phyloP scores from a whole-genome alignment of 495 filamentous ascomycete species.

The Trichoderma gamsii region DNA sequence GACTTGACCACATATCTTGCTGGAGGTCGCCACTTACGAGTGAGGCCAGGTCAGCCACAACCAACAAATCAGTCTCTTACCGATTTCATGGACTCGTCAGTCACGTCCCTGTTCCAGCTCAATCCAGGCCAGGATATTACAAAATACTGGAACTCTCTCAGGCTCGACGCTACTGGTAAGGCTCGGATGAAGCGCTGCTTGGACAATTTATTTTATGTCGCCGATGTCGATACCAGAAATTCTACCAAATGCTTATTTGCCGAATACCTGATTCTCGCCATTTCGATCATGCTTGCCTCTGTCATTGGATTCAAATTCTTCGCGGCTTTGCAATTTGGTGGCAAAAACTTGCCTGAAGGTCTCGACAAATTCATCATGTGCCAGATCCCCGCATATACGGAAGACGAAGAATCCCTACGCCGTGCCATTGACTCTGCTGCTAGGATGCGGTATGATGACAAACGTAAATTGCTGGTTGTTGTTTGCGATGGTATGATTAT shows the following conservation, averaged over 20 bases:
- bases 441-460: constrained; percentile 95
- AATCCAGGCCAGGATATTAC: constrained; percentile 74
- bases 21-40: constrained; percentile 63
- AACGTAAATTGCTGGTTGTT: constrained; percentile 89
- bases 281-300: constrained; percentile 70
- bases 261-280: constrained; percentile 84
- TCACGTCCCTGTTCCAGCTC: constrained; percentile 71
- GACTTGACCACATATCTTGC: constrained; percentile 81
- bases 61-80: constrained; percentile 48
- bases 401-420: constrained; percentile 94
- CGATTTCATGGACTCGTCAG: constrained; percentile 75
- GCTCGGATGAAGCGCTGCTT: constrained; percentile 75
- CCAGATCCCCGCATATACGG: constrained; percentile 95
- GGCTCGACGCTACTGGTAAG: constrained; percentile 48
- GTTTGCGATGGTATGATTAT: constrained; percentile 99
- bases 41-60: constrained; percentile 41
- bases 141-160: constrained; percentile 70
- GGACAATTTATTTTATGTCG: constrained; percentile 92
- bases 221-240: constrained; percentile 85
- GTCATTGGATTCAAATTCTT: constrained; percentile 96
- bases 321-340: constrained; percentile 87
- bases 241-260: constrained; percentile 81
- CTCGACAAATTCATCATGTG: constrained; percentile 98
- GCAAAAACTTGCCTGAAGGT: constrained; percentile 87
- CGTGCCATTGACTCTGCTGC: constrained; percentile 96